Evolutionary conservation across 2,329 filamentous ascomycete genomes (phyloP), one percentile per base, ranked within the genome.

Genomic region (Verticillium klebahnii): DNA sequence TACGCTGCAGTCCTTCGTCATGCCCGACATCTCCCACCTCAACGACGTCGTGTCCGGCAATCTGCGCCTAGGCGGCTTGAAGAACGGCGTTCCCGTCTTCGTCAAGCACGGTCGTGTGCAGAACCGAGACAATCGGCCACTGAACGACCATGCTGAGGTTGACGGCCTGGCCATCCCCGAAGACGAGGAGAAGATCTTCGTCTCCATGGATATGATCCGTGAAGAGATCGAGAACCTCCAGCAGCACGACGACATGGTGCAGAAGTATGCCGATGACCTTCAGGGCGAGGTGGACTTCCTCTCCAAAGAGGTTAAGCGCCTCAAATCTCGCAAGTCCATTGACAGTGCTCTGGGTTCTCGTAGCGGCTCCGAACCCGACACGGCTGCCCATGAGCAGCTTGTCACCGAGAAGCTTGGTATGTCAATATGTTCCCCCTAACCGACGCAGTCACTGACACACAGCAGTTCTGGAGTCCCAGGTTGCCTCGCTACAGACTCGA

Each of bases 191-290:
- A 79, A 81, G 65, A 85, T 85, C 34, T 85, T 85, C 64, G 83
- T 86, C 50, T 86, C 83, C 9, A 78, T 85, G 77, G 83, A 85
- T 80, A 85, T 85, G 80, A 84, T 86, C 74, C 81, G 82, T 45
- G 80, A 84, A 52, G 83, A 86, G 69, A 83, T 85, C 54, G 71
- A 82, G 59, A 80, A 80, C 62, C 75, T 86, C 45, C 82, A 84
- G 62, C 81, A 84, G 50, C 83, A 85, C 64, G 81, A 85, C 62
- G 82, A 84, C 58, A 77, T 82, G 65, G 77, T 85, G 11, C 80
- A 85, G 59, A 78, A 79, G 58, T 83, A 85, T 68, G 83, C 83
- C 11, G 78, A 82, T 66, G 78, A 78, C 60, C 75, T 85, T 7
- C 81, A 85, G 65, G 73, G 78, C 29, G 80, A 85, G 66, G 78